phyloP scores from a whole-genome alignment of 176 grass and related monocot genomes.

The Oropetium thomaeum region DNA sequence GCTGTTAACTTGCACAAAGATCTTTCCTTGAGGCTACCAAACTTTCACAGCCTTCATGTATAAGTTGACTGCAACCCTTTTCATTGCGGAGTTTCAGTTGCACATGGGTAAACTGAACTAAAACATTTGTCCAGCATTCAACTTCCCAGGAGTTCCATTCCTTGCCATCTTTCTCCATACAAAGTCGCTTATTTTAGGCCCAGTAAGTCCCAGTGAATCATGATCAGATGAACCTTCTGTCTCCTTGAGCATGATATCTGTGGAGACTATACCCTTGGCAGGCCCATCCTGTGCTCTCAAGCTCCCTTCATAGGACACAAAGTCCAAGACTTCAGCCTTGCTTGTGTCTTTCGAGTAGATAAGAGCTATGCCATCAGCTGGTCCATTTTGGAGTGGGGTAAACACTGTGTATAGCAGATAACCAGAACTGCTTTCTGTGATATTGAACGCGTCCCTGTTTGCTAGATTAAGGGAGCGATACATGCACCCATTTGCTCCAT shows the following conservation, averaged over 20 bases:
- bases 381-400: conserved; percentile 31
- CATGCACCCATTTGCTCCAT: conserved; percentile 39
- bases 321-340: conserved; percentile 19
- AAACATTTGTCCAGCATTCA: conserved; percentile 35
- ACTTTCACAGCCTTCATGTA: neutral
- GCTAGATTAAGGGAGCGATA: conserved; percentile 29
- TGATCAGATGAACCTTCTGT: conserved; percentile 25
- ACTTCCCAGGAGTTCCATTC: conserved; percentile 25
- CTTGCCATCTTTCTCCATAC: conserved; percentile 21
- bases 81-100: neutral
- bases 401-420: conserved; percentile 30
- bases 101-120: neutral
- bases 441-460: conserved; percentile 10
- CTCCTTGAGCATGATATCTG: conserved; percentile 35
- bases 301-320: conserved; percentile 40
- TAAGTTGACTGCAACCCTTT: neutral
- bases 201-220: conserved; percentile 36
- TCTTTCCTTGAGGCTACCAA: neutral
- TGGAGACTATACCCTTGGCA: conserved; percentile 21
- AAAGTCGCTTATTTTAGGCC: conserved; percentile 12
- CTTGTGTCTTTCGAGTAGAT: neutral
- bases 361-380: conserved; percentile 41
- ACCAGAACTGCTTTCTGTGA: neutral
- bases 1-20: neutral
- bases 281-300: conserved; percentile 41